Evolutionary conservation across 371 early-diverging fungal species (phyloP).

Genomic region (Zancudomyces culisetae): DNA sequence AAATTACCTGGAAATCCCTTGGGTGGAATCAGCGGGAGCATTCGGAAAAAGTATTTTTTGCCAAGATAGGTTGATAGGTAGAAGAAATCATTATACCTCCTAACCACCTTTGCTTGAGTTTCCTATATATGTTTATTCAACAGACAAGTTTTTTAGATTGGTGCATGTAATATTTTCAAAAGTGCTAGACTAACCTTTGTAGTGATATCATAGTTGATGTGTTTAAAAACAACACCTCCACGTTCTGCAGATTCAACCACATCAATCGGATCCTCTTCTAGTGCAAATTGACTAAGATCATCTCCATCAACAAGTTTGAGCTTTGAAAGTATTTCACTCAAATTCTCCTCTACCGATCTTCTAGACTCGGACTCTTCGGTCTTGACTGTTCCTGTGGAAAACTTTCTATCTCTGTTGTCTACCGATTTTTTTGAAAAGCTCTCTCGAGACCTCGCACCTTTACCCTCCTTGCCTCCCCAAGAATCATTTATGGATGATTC

Average conservation of each 20-base stretch:
- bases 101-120: slow-evolving; percentile 34
- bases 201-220: slow-evolving; percentile 57
- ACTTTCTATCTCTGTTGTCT: too few species aligned
- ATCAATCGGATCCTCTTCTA: slow-evolving; percentile 19
- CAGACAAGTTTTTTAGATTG: too few species aligned
- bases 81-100: slow-evolving; percentile 73
- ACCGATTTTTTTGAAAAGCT: too few species aligned
- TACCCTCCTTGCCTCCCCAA: too few species aligned
- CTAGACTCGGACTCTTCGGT: too few species aligned
- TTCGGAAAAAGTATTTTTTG: slow-evolving; percentile 54
- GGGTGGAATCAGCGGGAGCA: slow-evolving; percentile 44
- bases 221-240: slow-evolving; percentile 64
- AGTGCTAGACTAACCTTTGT: slow-evolving; percentile 23
- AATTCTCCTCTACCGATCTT: not conserved
- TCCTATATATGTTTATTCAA: slow-evolving; percentile 18
- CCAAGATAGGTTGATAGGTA: slow-evolving; percentile 54
- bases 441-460: too few species aligned
- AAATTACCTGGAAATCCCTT: slow-evolving; percentile 34
- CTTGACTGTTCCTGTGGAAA: too few species aligned
- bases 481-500: too few species aligned
- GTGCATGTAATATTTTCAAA: too few species aligned
- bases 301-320: slow-evolving; percentile 2
- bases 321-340: not conserved
- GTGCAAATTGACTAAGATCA: slow-evolving; percentile 19
- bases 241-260: slow-evolving; percentile 37